Evolutionary conservation across 1,284 basidiomycete species (phyloP).

Genomic region (Xanthoconium separans): DNA sequence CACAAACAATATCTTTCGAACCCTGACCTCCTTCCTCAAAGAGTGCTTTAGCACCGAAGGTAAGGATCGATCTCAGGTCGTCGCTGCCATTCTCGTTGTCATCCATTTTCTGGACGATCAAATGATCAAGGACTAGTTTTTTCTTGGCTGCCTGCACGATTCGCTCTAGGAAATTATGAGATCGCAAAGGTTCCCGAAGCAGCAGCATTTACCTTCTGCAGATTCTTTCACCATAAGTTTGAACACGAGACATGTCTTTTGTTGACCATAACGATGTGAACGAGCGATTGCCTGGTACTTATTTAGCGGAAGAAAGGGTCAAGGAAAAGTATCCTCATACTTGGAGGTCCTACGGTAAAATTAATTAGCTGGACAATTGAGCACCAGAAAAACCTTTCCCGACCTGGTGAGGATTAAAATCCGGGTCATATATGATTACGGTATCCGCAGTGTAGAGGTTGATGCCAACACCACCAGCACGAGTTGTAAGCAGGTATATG

Average conservation of each 20-base stretch:
- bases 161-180: constrained; percentile 53
- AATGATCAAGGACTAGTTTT: constrained; percentile 87
- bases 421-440: constrained; percentile 90
- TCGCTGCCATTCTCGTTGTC: constrained; percentile 71
- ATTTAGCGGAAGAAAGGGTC: constrained; percentile 10
- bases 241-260: constrained; percentile 85
- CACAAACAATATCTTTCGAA: constrained; percentile 70
- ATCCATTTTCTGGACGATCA: constrained; percentile 93
- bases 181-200: neutral
- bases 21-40: constrained; percentile 60
- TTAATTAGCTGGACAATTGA: constrained; percentile 2
- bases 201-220: constrained; percentile 67
- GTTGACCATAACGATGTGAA: constrained; percentile 81
- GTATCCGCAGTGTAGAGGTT: constrained; percentile 89
- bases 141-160: constrained; percentile 89
- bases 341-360: constrained; percentile 59
- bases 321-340: constrained; percentile 37
- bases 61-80: constrained; percentile 78
- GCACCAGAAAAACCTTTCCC: constrained; percentile 16
- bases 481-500: constrained; percentile 90
- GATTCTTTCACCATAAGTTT: constrained; percentile 90
- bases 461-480: constrained; percentile 96
- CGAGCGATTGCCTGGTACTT: constrained; percentile 79
- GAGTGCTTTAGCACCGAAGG: constrained; percentile 79
- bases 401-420: constrained; percentile 93